These are phyloP conservation scores for Chlorella sp. DNA, from an alignment of 139 green algal species.

Conservation along the genomic window DNA sequence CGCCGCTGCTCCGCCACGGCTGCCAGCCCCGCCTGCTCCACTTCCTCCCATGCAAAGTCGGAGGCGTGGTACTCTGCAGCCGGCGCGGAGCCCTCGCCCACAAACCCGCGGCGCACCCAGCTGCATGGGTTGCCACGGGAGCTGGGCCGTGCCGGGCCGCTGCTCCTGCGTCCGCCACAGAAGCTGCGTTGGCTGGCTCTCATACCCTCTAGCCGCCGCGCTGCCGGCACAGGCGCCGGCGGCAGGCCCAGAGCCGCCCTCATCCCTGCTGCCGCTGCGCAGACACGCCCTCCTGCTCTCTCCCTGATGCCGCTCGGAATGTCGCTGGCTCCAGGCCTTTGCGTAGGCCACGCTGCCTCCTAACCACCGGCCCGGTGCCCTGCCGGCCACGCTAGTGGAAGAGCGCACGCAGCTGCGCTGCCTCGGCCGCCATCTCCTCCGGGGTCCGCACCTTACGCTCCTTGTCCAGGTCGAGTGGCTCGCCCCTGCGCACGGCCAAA, in stretches of 20 bases:
- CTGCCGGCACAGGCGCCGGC: too few species aligned
- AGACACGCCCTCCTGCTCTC: too few species aligned
- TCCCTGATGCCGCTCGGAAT: too few species aligned
- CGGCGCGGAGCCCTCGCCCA: constrained; percentile 24
- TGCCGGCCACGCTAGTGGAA: too few species aligned
- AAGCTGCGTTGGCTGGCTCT: neutral
- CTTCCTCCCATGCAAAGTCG: constrained; percentile 66
- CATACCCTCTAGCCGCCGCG: too few species aligned
- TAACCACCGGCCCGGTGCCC: too few species aligned
- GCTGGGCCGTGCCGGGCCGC: neutral
- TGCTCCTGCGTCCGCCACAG: neutral
- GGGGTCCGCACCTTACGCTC: constrained; percentile 66
- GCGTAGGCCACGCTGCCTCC: too few species aligned
- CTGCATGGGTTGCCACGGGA: neutral
- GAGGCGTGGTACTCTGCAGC: constrained; percentile 62
- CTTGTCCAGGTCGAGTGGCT: constrained; percentile 76
- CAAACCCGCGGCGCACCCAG: constrained; percentile 21
- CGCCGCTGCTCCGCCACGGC: constrained; percentile 32
- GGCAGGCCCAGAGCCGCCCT: too few species aligned
- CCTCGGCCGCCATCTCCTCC: constrained; percentile 88
- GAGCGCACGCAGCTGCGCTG: constrained; percentile 50
- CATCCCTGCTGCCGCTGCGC: too few species aligned
- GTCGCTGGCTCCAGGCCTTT: too few species aligned
- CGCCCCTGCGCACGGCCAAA: neutral
- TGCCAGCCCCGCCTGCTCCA: constrained; percentile 19